phyloP scores from a whole-genome alignment of 108 stramenopile species.

The Licmophora abbreviata region DNA sequence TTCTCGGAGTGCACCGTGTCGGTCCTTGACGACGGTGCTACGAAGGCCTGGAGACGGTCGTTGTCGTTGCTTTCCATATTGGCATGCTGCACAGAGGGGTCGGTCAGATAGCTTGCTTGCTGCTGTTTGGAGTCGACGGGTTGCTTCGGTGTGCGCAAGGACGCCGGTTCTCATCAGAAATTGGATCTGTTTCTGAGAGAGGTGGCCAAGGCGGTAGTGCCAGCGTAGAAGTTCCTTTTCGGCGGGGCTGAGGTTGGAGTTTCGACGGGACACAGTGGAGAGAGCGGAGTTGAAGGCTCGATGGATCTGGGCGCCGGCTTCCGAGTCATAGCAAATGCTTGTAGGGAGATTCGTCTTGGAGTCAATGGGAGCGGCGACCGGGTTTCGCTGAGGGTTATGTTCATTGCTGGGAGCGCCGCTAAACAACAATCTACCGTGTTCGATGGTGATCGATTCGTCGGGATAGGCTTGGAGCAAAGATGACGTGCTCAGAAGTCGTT shows the following conservation, averaged over 20 bases:
- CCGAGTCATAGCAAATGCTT: too few species aligned
- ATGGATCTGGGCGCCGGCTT: too few species aligned
- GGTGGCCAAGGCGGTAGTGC: constrained; percentile 26
- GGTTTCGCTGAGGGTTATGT: too few species aligned
- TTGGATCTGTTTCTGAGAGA: neutral
- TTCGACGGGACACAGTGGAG: too few species aligned
- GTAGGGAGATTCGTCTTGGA: too few species aligned
- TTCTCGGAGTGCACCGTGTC: neutral
- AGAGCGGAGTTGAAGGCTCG: too few species aligned
- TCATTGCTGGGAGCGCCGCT: too few species aligned
- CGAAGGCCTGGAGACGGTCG: too few species aligned
- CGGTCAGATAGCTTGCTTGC: neutral
- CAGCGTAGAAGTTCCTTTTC: constrained; percentile 21
- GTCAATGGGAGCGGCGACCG: too few species aligned
- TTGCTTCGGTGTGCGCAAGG: neutral
- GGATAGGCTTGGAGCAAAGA: too few species aligned
- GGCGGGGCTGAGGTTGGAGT: constrained; percentile 20
- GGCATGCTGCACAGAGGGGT: neutral
- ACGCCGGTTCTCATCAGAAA: neutral
- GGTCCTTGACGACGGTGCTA: neutral
- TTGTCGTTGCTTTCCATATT: neutral
- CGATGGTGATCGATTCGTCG: neutral
- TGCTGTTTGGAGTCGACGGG: constrained; percentile 3
- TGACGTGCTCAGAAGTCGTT: neutral
- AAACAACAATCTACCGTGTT: neutral